phyloP scores from a whole-genome alignment of 2,329 filamentous ascomycete genomes.

The Apiospora kogelbergensis region DNA sequence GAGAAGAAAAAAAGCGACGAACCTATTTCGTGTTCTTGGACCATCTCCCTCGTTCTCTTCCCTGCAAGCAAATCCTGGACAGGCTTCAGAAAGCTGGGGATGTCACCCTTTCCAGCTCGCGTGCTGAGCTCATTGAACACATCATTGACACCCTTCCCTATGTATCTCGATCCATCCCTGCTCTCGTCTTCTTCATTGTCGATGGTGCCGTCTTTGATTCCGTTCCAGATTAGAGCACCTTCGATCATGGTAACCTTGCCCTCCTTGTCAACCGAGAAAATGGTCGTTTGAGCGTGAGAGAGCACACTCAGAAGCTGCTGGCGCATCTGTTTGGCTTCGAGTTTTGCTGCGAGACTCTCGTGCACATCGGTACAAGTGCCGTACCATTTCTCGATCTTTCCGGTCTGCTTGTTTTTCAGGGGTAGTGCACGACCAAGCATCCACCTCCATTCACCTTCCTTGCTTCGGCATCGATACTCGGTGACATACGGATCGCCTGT shows the following conservation, averaged over 20 bases:
- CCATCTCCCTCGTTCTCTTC: conserved; percentile 52
- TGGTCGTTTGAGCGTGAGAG: conserved; percentile 71
- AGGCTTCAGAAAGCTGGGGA: conserved; percentile 52
- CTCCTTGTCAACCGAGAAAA: conserved; percentile 69
- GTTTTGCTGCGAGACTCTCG: conserved; percentile 68
- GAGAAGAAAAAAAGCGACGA: conserved; percentile 21
- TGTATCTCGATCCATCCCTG: conserved; percentile 46
- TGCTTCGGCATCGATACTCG: conserved; percentile 69
- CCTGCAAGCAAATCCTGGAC: conserved; percentile 67
- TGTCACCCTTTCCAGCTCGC: conserved; percentile 41
- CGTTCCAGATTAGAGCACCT: conserved; percentile 60
- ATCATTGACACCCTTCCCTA: conserved; percentile 64
- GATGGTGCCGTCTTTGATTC: conserved; percentile 37
- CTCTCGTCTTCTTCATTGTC: conserved; percentile 31
- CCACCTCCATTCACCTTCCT: conserved; percentile 74
- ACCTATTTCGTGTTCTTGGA: conserved; percentile 62
- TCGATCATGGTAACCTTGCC: conserved; percentile 67
- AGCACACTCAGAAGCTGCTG: conserved; percentile 73
- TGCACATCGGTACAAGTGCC: conserved; percentile 79
- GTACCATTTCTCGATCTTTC: conserved; percentile 75
- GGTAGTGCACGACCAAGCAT: conserved; percentile 74
- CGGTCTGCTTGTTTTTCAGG: conserved; percentile 63
- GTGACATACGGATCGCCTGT: conserved; percentile 69
- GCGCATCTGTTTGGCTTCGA: conserved; percentile 64
- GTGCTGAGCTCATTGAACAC: conserved; percentile 57